phyloP scores from a whole-genome alignment of 257 asterid species.

The Lantana camara region DNA sequence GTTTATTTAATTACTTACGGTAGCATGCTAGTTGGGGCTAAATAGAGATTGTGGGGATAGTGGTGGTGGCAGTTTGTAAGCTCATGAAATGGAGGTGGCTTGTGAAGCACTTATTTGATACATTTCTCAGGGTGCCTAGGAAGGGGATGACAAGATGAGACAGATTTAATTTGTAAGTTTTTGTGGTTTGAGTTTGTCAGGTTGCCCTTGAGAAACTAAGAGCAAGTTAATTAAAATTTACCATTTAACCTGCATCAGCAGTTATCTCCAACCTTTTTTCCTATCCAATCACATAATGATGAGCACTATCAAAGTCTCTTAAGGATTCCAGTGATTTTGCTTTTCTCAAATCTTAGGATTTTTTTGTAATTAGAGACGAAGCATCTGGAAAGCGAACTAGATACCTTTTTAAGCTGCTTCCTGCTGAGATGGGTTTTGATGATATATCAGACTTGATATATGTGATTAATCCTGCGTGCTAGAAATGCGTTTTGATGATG shows the following conservation, averaged over 20 bases:
- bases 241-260: too few relatives aligned
- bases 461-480: not conserved
- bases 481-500: conserved; percentile 2
- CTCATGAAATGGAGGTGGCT: conserved; percentile 6
- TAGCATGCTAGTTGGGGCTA: not conserved
- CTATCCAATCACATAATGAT: not conserved
- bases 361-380: conserved; percentile 17
- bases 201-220: not conserved
- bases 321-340: not conserved
- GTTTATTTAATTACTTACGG: not conserved
- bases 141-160: too few relatives aligned
- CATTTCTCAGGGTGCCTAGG: too few relatives aligned
- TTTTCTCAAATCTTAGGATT: not conserved
- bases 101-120: not conserved
- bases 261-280: too few relatives aligned
- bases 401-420: not conserved
- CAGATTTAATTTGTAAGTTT: too few relatives aligned
- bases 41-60: not conserved
- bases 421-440: not conserved
- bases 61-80: conserved; percentile 7
- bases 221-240: not conserved
- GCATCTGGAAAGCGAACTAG: conserved; percentile 10
- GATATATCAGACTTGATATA: not conserved
- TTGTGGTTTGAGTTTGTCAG: not conserved
- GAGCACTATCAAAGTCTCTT: not conserved